Evolutionary conservation across 768 basidiomycete species (phyloP), one percentile per base, ranked within the genome.

Genomic region (Macrocybe gigantea): DNA sequence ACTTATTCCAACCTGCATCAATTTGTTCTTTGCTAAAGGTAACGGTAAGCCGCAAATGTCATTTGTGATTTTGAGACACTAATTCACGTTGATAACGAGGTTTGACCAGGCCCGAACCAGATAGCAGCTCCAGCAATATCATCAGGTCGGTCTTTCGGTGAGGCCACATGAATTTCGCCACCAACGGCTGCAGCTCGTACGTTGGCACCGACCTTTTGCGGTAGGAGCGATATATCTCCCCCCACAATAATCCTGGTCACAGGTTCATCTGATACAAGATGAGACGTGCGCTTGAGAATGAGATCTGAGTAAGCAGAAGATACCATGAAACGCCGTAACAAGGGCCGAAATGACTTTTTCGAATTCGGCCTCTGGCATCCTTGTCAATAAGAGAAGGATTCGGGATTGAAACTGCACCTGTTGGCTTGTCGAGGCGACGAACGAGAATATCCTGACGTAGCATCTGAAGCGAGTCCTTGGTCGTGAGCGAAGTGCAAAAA

Each of bases 1-100:
- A 64, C 29, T 60, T 45, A 22, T 64, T 54, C 63, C 65, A 64
- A 7, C 61, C 63, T n/a, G 54, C 54, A 5, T 52, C 59, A 14
- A 60, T 56, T 52, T 62, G 53, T 47, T 62, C 63, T 38, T 59
- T 54, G 38, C 49, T 50, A 15, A 4, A 15, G 15, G 15, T 11
- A 6, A 7, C 22, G 12, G 6, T 30, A 40, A 10, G 14, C 22
- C 32, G 11, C 13, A 33, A 12, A 15, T 7, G 39, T 14, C 15
- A 33, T 8, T 14, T 14, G 3, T 4, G 30, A 43, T 11, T 15
- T 11, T 6, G 11, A 33, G 37, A 41, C 30, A 10, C 9, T 3
- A 10, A 45, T 52, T n/a, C 49, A 56, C 52, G 51, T 50, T 14
- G 50, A 35, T 22, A 56, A 33, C 10, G 41, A 38, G 10, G 36